Conservation (phyloP, 2,329 filamentous ascomycete genomes). For the Alternaria arbusti region DNA sequence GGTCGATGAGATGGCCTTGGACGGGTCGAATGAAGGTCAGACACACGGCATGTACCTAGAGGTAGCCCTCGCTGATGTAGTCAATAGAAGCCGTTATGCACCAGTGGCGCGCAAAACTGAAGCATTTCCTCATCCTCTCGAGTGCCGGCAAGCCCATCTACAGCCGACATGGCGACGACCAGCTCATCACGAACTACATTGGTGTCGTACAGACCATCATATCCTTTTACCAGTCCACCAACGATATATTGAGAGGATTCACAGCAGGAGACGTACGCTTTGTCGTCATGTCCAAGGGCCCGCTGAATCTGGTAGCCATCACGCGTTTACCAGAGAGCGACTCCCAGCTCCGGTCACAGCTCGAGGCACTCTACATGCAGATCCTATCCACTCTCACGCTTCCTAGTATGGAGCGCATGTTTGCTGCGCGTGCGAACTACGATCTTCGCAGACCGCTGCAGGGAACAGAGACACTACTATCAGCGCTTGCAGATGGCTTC, state of each 20-base stretch:
- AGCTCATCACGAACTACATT: slow-evolving; percentile 90
- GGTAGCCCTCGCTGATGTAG: slow-evolving; percentile 35
- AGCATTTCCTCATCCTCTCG: slow-evolving; percentile 96
- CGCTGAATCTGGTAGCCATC: slow-evolving; percentile 91
- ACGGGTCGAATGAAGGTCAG: slow-evolving; percentile 66
- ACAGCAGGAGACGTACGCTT: slow-evolving; percentile 87
- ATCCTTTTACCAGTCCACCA: slow-evolving; percentile 86
- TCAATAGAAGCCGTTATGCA: slow-evolving; percentile 60
- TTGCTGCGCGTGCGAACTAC: slow-evolving; percentile 88
- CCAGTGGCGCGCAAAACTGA: slow-evolving; percentile 89
- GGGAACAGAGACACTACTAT: slow-evolving; percentile 88
- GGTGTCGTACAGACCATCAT: slow-evolving; percentile 97
- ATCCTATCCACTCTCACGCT: slow-evolving; percentile 94
- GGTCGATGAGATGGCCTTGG: slow-evolving; percentile 65
- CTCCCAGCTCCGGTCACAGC: slow-evolving; percentile 80
- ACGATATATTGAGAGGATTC: slow-evolving; percentile 81
- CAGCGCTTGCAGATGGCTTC: slow-evolving; percentile 92
- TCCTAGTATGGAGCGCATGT: slow-evolving; percentile 84
- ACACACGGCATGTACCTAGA: slow-evolving; percentile 40
- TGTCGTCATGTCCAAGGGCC: slow-evolving; percentile 82
- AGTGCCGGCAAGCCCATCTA: slow-evolving; percentile 97
- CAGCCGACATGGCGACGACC: slow-evolving; percentile 90
- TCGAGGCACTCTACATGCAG: slow-evolving; percentile 97
- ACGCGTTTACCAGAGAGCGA: slow-evolving; percentile 93
- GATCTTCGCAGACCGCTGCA: slow-evolving; percentile 88